Evolutionary conservation across 2,329 filamentous ascomycete genomes (phyloP), one percentile per base, ranked within the genome.

Genomic region (Colletotrichum sojae): DNA sequence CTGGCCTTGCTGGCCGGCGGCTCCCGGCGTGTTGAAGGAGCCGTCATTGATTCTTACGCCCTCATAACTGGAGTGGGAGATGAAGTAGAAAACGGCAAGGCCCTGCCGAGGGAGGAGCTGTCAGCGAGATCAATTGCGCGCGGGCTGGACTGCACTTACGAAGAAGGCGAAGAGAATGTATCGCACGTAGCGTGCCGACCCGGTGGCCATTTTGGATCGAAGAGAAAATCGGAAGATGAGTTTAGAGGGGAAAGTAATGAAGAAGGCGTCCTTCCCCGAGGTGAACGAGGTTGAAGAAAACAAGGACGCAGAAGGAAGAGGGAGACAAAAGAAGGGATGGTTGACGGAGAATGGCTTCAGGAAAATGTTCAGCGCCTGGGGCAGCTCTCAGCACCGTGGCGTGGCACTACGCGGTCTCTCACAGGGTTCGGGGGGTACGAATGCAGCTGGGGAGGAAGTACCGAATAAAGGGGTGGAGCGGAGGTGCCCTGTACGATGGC

Each of bases 101-200:
- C 89, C 83, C 89, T 90, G 16, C 16, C 9, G 16, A 43, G 6
- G 36, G 45, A 49, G 4, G 18, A 67, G 45, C 22, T 25, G 72
- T 76, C 58, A 76, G 75, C 57, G 31, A 36, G 31, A 6, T 25
- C 22, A 25, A 25, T 25, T 25, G 22, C 22, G 22, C 22, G 22
- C 2, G 22, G 22, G 22, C 22, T 25, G 22, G 4, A 25, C 22
- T 3, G 22, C 22, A 86, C 92, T 78, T 88, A 97, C 95, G 78
- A 97, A 91, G 77, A 94, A 88, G 69, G 94, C 93, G 77, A 97
- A 90, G 78, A 96, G 86, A 79, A 97, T 86, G 82, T 91, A 91
- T 86, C 90, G 89, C 86, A 91, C 83, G 77, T 94, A 94, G 82
- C 92, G 91, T 81, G 91, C 89, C 74, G 89, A 90, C 78, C 90